Evolutionary conservation across 2,329 filamentous ascomycete species (phyloP).

Genomic region (Dryadomyces sulphureus): DNA sequence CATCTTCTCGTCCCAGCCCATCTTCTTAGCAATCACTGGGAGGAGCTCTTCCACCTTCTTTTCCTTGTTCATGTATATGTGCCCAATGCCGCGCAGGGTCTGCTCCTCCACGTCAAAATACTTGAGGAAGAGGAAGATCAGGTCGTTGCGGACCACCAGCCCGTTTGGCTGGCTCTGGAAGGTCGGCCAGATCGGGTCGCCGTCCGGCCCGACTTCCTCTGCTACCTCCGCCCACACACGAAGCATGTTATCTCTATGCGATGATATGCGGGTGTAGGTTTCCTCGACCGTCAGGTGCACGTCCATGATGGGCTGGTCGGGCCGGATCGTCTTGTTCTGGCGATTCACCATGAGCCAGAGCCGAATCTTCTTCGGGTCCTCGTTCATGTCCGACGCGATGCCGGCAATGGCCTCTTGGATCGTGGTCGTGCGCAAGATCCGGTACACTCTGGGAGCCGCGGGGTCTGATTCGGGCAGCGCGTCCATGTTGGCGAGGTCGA

Average conservation of each 20-base stretch:
- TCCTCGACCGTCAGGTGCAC: slow-evolving; percentile 66
- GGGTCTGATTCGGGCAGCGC: slow-evolving; percentile 38
- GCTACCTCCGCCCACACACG: slow-evolving; percentile 78
- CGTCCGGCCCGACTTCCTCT: slow-evolving; percentile 49
- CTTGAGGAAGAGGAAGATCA: slow-evolving; percentile 80
- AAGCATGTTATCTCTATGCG: slow-evolving; percentile 56
- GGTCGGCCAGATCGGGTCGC: slow-evolving; percentile 57
- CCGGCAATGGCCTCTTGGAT: slow-evolving; percentile 59
- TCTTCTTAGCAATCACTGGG: slow-evolving; percentile 61
- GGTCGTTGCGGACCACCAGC: slow-evolving; percentile 42
- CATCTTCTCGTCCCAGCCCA: slow-evolving; percentile 73
- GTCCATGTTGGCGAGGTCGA: slow-evolving; percentile 65
- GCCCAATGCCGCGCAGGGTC: slow-evolving; percentile 58
- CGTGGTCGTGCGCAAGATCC: slow-evolving; percentile 59
- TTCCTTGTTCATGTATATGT: slow-evolving; percentile 75
- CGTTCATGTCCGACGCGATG: slow-evolving; percentile 54
- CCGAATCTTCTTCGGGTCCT: slow-evolving; percentile 57
- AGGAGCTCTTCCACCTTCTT: slow-evolving; percentile 79
- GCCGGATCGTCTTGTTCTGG: slow-evolving; percentile 90
- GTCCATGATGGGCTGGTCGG: slow-evolving; percentile 75
- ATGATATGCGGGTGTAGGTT: slow-evolving; percentile 32
- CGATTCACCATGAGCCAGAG: slow-evolving; percentile 98
- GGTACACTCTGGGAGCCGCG: slow-evolving; percentile 57
- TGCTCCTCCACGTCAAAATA: slow-evolving; percentile 73
- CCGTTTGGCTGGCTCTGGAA: slow-evolving; percentile 42